Evolutionary conservation across 345 rosid genomes (phyloP), one percentile per base, ranked within the genome.

Genomic region (Salix viminalis): DNA sequence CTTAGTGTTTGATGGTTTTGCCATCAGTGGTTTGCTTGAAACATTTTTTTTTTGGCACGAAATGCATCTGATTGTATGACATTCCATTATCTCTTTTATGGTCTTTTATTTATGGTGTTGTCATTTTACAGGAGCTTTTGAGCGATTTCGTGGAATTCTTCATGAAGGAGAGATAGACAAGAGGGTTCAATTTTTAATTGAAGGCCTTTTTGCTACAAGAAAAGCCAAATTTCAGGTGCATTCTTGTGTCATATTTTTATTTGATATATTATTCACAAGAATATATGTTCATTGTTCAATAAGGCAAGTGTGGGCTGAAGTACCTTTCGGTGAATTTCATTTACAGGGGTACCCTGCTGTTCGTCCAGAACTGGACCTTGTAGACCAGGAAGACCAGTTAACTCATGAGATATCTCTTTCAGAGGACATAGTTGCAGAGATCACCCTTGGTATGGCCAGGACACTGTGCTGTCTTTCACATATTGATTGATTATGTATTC

Each of bases 91-190:
- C n/a, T 23, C 24, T 41, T 52, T 52, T 15, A n/a, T 16, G 11
- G 42, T 30, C 12, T 52, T 36, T 12, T 15, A n/a, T 64, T 73
- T 28, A 30, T n/a, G 23, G 61, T 69, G 75, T 64, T 83, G 67
- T 46, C 56, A 76, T 68, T 75, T 34, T 82, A 19, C 88, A 95
- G 99, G 96, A 62, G 91, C 91, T 69, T 93, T 95, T 88, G 98
- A 95, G 82, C 87, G 98, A 61, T 93, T 95, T 79, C 97, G 94
- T 67, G 98, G 97, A 54, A 93, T 95, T 71, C 91, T 96, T 76
- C 98, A 91, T 79, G 99, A 96, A 85, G 99, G 98, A 83, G 97
- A 96, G 85, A 96, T 93, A 24, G 97, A 93, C 79, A 93, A 92
- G 83, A 86, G 98, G 23, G 99, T 96, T 70, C 98, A 93, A 65